phyloP scores from a whole-genome alignment of 192 early-diverging fungal species.

The Coemansia sp. region DNA sequence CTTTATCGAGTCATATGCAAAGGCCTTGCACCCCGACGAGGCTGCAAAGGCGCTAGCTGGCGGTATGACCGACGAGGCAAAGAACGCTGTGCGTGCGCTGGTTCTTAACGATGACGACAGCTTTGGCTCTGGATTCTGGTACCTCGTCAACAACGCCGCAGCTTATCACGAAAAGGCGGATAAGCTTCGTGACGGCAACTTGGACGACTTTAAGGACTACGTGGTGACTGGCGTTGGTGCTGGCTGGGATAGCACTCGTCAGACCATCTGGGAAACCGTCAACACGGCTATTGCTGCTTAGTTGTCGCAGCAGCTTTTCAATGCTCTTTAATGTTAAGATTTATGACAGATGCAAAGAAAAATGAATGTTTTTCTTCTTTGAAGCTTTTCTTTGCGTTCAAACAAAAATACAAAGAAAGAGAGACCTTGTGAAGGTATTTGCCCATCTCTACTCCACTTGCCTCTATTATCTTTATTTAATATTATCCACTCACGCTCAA shows the following conservation, averaged over 20 bases:
- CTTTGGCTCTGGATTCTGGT: slow-evolving; percentile 53
- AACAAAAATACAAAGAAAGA: too few species aligned
- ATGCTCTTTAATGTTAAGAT: background rate
- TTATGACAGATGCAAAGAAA: too few species aligned
- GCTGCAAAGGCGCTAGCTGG: slow-evolving; percentile 1
- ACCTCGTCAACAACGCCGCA: slow-evolving; percentile 16
- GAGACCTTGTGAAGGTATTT: background rate
- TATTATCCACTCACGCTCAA: background rate
- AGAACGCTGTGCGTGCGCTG: slow-evolving; percentile 37
- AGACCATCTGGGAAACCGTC: slow-evolving; percentile 24
- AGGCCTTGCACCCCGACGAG: slow-evolving; percentile 18
- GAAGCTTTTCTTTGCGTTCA: too few species aligned
- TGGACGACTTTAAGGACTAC: slow-evolving; percentile 41
- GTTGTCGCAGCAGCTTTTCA: background rate
- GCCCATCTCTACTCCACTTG: background rate
- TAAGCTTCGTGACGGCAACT: slow-evolving; percentile 32
- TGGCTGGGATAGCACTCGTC: slow-evolving; percentile 14
- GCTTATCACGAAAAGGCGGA: slow-evolving; percentile 20
- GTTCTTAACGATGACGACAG: slow-evolving; percentile 46
- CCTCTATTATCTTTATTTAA: background rate
- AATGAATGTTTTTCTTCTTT: too few species aligned
- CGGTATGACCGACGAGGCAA: slow-evolving; percentile 1
- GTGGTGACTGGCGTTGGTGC: slow-evolving; percentile 27
- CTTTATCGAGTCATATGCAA: slow-evolving; percentile 34
- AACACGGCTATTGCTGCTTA: slow-evolving; percentile 21